Evolutionary conservation across 805 yeast genomes (phyloP).

Genomic region (Myxozyma udenii): DNA sequence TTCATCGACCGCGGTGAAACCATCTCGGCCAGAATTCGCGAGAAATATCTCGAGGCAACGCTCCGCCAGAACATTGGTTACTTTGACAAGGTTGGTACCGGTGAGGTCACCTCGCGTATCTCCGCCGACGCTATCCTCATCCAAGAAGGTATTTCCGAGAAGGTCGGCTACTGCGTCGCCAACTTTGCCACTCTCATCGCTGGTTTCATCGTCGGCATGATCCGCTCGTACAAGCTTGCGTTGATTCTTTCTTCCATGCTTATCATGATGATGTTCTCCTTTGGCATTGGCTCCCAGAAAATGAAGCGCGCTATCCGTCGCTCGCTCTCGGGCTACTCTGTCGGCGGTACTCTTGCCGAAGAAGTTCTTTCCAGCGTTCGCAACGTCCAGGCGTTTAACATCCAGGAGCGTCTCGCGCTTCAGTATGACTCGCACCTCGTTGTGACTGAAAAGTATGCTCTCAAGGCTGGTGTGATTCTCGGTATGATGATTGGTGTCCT

Average conservation of each 20-base stretch:
- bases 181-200: conserved; percentile 44
- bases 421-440: conserved; percentile 37
- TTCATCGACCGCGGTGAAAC: conserved; percentile 44
- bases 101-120: conserved; percentile 45
- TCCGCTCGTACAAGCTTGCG: conserved; percentile 42
- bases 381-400: conserved; percentile 45
- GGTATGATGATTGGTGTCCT: conserved; percentile 36
- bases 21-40: conserved; percentile 43
- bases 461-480: conserved; percentile 23
- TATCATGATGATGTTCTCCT: conserved; percentile 34
- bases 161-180: conserved; percentile 42
- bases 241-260: conserved; percentile 39
- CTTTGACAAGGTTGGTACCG: conserved; percentile 45
- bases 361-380: conserved; percentile 43
- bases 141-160: conserved; percentile 46
- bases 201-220: conserved; percentile 41
- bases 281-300: conserved; percentile 27
- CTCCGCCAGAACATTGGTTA: conserved; percentile 44
- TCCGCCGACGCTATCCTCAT: conserved; percentile 43
- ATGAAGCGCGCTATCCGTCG: conserved; percentile 29
- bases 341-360: conserved; percentile 41
- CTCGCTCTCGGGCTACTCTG: conserved; percentile 23
- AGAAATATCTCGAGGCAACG: conserved; percentile 39
- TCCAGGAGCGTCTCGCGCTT: conserved; percentile 40
- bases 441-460: conserved; percentile 31